A percentile compares a stretch with the other conserved stretches of the same genome.
phyloP scores from a whole-genome alignment of 2,329 filamentous ascomycete genomes.

The Penicillium capsulatum region DNA sequence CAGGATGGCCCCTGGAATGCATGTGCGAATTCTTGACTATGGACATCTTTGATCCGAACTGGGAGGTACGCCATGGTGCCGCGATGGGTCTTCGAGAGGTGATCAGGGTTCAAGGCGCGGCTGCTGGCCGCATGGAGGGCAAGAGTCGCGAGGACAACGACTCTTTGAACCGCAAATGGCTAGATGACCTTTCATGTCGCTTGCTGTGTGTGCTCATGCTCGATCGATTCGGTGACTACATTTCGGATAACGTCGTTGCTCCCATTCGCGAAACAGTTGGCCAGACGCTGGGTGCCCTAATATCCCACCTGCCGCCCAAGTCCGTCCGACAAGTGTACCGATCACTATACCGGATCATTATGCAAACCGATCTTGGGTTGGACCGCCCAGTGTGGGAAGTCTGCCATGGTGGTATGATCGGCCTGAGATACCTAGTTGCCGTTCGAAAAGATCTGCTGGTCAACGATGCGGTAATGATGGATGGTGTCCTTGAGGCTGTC shows the following conservation, averaged over 20 bases:
- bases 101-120: constrained; percentile 81
- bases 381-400: constrained; percentile 82
- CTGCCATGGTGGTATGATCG: constrained; percentile 97
- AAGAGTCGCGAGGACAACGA: constrained; percentile 73
- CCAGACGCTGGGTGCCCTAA: constrained; percentile 82
- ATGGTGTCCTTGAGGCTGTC: constrained; percentile 85
- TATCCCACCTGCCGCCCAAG: constrained; percentile 73
- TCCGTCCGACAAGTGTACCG: constrained; percentile 82
- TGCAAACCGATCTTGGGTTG: constrained; percentile 76
- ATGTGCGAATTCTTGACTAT: constrained; percentile 91
- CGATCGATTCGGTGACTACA: constrained; percentile 95
- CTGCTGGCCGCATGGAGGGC: constrained; percentile 72
- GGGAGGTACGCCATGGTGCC: constrained; percentile 94
- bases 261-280: constrained; percentile 94
- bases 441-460: constrained; percentile 89
- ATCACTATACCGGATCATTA: constrained; percentile 82
- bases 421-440: constrained; percentile 88
- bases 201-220: constrained; percentile 95
- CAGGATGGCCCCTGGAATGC: constrained; percentile 90
- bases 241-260: constrained; percentile 93
- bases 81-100: constrained; percentile 93
- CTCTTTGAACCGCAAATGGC: constrained; percentile 72
- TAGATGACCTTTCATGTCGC: constrained; percentile 91
- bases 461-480: constrained; percentile 77
- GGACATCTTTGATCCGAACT: constrained; percentile 86